phyloP scores from a whole-genome alignment of 371 early-diverging fungal species.

The Mortierella sp. region DNA sequence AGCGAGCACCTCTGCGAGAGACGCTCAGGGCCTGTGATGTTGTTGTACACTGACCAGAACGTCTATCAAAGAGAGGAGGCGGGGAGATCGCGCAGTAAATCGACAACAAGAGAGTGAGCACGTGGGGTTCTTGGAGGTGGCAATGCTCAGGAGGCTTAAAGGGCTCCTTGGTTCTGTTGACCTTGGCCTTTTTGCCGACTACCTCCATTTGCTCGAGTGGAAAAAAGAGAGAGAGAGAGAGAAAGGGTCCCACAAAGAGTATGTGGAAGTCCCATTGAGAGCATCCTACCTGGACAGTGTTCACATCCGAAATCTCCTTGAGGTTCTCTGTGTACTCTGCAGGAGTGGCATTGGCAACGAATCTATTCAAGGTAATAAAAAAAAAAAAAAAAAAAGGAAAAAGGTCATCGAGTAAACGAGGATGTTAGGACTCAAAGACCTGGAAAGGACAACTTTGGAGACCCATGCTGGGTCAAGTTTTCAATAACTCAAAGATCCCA shows the following conservation, averaged over 20 bases:
- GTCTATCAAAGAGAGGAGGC: too few relatives aligned
- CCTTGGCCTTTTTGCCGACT: too few relatives aligned
- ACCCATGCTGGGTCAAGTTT: neutral
- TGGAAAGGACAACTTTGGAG: neutral
- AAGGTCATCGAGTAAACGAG: neutral
- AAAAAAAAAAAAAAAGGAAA: neutral
- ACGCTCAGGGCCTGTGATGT: constrained; percentile 62
- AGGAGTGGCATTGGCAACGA: constrained; percentile 61
- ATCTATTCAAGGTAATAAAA: constrained; percentile 43
- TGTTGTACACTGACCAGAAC: constrained; percentile 67
- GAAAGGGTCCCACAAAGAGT: neutral
- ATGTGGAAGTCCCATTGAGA: neutral
- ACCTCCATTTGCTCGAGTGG: neutral
- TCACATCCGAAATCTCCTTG: constrained; percentile 64
- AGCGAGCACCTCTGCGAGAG: constrained; percentile 62
- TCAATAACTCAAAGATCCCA: constrained; percentile 1
- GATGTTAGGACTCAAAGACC: neutral
- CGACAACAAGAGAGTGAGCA: neutral
- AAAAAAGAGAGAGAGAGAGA: neutral
- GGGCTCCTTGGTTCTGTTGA: constrained; percentile 4
- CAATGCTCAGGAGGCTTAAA: constrained; percentile 3
- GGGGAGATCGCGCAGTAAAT: neutral
- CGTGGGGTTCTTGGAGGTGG: constrained; percentile 7
- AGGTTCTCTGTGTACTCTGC: constrained; percentile 70
- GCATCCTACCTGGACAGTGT: constrained; percentile 67